Evolutionary conservation across 257 asterid genomes (phyloP).

Genomic region (Gentiana straminea): DNA sequence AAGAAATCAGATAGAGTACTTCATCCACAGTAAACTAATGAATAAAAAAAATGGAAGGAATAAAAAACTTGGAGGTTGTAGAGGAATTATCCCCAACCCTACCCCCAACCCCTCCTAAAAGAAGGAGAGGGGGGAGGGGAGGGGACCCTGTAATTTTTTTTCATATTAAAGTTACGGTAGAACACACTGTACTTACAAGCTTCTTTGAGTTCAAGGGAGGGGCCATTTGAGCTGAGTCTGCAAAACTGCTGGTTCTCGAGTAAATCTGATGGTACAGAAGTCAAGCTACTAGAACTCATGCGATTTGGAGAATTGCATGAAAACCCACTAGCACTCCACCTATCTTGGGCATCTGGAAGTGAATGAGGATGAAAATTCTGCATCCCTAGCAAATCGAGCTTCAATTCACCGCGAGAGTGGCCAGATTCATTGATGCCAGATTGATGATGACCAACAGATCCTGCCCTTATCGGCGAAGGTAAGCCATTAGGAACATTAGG

Average conservation of each 20-base stretch:
- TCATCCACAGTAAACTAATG: background rate
- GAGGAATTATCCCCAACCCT: background rate
- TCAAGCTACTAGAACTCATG: slow-evolving; percentile 40
- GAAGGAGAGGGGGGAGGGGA: too few species aligned
- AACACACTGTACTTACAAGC: slow-evolving; percentile 25
- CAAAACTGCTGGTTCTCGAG: slow-evolving; percentile 53
- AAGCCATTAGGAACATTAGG: slow-evolving; percentile 60
- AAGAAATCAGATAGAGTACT: background rate
- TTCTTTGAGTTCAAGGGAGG: slow-evolving; percentile 58
- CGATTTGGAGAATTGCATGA: slow-evolving; percentile 58
- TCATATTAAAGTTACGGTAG: background rate
- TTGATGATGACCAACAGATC: slow-evolving; percentile 34
- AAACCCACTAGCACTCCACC: slow-evolving; percentile 35
- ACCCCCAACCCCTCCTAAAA: too few species aligned
- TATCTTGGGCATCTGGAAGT: slow-evolving; percentile 70
- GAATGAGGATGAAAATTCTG: slow-evolving; percentile 67
- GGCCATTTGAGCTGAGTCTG: slow-evolving; percentile 47
- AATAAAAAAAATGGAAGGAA: background rate
- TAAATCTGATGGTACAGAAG: slow-evolving; percentile 40
- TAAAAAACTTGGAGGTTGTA: background rate
- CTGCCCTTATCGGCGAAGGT: slow-evolving; percentile 44
- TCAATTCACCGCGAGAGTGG: slow-evolving; percentile 39
- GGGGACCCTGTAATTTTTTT: too few species aligned
- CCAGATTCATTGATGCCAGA: slow-evolving; percentile 12
- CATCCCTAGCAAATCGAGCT: slow-evolving; percentile 45